Evolutionary conservation across 2,329 filamentous ascomycete species (phyloP).

Genomic region (Aureobasidium melanogenum): DNA sequence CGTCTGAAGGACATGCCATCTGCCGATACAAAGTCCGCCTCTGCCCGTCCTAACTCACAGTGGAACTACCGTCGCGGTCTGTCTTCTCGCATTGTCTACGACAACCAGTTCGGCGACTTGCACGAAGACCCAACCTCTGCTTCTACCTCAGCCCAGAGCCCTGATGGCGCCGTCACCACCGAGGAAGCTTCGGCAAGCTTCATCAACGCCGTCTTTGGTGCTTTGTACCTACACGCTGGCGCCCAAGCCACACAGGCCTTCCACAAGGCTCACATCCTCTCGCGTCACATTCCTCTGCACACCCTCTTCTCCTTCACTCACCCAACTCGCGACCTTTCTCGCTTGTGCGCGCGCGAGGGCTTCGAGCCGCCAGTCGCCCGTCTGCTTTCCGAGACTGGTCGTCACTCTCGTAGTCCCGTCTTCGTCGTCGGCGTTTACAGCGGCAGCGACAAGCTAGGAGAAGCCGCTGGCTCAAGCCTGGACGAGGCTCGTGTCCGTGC

Average conservation of each 20-base stretch:
- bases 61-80: conserved; percentile 58
- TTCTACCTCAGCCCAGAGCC: background rate
- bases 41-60: conserved; percentile 38
- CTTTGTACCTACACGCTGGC: conserved; percentile 78
- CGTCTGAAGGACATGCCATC: conserved; percentile 27
- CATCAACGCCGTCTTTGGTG: conserved; percentile 73
- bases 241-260: conserved; percentile 71
- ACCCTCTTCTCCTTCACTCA: conserved; percentile 75
- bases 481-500: conserved; percentile 71
- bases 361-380: conserved; percentile 83
- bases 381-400: conserved; percentile 83
- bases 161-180: conserved; percentile 31
- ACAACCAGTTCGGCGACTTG: conserved; percentile 72
- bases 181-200: conserved; percentile 63
- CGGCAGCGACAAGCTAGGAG: conserved; percentile 81
- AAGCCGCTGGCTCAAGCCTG: conserved; percentile 73
- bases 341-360: conserved; percentile 77
- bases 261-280: conserved; percentile 71
- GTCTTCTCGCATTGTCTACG: conserved; percentile 68
- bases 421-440: conserved; percentile 93
- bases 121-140: background rate
- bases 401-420: conserved; percentile 74
- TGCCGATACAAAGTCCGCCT: conserved; percentile 15
- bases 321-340: conserved; percentile 73
- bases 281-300: conserved; percentile 42